Percentiles rank a stretch among this genome's conserved stretches.
Evolutionary conservation across 2,329 filamentous ascomycete species (phyloP).

Genomic region (Verticillium longisporum): DNA sequence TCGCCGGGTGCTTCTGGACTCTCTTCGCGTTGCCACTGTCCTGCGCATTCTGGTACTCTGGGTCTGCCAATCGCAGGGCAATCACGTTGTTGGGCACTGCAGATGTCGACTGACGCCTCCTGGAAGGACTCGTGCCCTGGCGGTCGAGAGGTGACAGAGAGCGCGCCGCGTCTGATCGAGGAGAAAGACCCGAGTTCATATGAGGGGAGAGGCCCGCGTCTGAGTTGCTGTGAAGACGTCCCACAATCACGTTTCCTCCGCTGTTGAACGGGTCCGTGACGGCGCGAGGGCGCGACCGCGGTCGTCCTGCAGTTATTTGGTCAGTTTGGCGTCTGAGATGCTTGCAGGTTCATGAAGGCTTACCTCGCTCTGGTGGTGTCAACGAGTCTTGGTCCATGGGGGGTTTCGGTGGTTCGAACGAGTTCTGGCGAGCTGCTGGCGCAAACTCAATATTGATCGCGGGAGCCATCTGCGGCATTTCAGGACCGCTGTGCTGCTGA

Average conservation of each 20-base stretch:
- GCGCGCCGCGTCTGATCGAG: constrained; percentile 41
- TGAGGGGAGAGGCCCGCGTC: constrained; percentile 42
- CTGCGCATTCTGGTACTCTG: constrained; percentile 66
- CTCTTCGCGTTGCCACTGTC: constrained; percentile 62
- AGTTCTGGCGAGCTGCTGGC: constrained; percentile 61
- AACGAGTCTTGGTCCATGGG: constrained; percentile 70
- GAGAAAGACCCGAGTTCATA: constrained; percentile 34
- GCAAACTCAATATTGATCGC: constrained; percentile 93
- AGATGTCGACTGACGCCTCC: constrained; percentile 57
- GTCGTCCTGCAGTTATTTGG: constrained; percentile 30
- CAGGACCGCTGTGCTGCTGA: constrained; percentile 38
- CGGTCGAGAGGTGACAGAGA: constrained; percentile 55
- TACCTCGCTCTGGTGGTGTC: constrained; percentile 71
- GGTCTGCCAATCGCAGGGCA: constrained; percentile 86
- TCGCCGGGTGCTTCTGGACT: constrained; percentile 96
- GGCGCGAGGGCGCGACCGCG: constrained; percentile 42
- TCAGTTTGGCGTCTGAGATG: constrained; percentile 10
- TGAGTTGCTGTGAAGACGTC: constrained; percentile 25
- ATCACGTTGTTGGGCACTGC: constrained; percentile 59
- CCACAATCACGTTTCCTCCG: constrained; percentile 31
- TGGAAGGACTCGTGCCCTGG: constrained; percentile 37
- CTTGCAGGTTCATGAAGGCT: background rate
- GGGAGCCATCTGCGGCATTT: constrained; percentile 77
- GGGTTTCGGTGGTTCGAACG: constrained; percentile 59
- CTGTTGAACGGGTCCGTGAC: constrained; percentile 55